These are phyloP conservation scores for Rubia tinctorum DNA, from an alignment of 305 asterid species.

Conservation along the genomic window DNA sequence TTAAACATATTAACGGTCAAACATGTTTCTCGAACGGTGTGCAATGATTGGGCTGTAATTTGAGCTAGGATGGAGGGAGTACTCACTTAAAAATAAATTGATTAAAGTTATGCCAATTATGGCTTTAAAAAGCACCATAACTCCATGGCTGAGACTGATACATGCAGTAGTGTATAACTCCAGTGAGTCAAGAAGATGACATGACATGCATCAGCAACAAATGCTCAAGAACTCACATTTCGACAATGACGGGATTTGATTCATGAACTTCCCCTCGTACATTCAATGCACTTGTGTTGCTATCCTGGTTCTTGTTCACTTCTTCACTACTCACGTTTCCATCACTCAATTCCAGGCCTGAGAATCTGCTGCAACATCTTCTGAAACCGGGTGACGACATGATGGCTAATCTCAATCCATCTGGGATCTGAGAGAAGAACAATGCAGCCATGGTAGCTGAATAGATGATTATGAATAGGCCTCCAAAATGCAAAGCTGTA, in stretches of 20 bases:
- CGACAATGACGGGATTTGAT: not conserved
- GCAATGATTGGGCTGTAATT: too few relatives aligned
- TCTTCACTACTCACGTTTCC: constrained; percentile 7
- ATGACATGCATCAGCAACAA: not conserved
- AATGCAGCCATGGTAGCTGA: constrained; percentile 36
- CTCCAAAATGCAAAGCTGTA: constrained; percentile 45
- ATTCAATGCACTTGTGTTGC: not conserved
- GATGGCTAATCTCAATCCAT: constrained; percentile 23
- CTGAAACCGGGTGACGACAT: not conserved
- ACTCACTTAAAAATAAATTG: too few relatives aligned
- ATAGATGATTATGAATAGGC: constrained; percentile 42
- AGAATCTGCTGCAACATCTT: not conserved
- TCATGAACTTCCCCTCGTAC: not conserved
- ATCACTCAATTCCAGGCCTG: not conserved
- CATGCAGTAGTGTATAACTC: too few relatives aligned
- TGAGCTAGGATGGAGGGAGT: too few relatives aligned
- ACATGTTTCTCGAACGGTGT: too few relatives aligned
- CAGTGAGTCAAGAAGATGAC: too few relatives aligned
- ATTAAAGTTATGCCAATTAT: too few relatives aligned
- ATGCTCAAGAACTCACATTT: not conserved
- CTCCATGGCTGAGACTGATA: too few relatives aligned
- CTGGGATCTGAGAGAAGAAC: constrained; percentile 42
- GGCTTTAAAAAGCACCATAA: too few relatives aligned
- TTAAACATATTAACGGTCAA: too few relatives aligned
- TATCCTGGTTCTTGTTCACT: not conserved